A percentile compares a stretch with the other conserved stretches of the same genome.
These are phyloP conservation scores for Laburnicola sp. DNA, from an alignment of 2,329 filamentous ascomycete species.

Conservation along the genomic window DNA sequence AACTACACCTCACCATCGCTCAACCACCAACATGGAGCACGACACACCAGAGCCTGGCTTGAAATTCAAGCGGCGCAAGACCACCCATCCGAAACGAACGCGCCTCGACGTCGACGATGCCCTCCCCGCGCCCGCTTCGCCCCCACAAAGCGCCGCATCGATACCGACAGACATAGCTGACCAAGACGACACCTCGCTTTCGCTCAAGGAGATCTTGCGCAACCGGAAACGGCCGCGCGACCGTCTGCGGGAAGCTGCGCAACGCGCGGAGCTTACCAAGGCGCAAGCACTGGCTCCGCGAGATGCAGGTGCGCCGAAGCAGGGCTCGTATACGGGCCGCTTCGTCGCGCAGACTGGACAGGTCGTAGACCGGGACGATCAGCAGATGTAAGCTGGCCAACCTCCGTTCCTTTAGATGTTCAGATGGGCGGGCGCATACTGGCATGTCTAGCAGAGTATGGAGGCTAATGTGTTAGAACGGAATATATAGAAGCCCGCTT, in stretches of 20 bases:
- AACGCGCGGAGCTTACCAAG: conserved; percentile 21
- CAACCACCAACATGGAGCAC: conserved; percentile 19
- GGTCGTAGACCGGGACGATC: conserved; percentile 65
- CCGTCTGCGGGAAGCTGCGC: conserved; percentile 23
- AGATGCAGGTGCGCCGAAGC: conserved; percentile 25
- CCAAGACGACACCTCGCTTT: conserved; percentile 25
- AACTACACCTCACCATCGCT: neutral
- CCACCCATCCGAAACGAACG: conserved; percentile 28
- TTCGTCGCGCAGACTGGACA: conserved; percentile 75
- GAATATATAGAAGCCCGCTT: conserved; percentile 82
- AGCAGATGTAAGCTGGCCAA: conserved; percentile 71
- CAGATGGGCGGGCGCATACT: neutral
- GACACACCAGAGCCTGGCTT: conserved; percentile 20
- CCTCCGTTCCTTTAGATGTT: neutral
- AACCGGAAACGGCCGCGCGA: conserved; percentile 36
- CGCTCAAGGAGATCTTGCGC: conserved; percentile 36
- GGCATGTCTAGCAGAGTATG: neutral
- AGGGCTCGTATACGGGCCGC: conserved; percentile 45
- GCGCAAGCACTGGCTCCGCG: conserved; percentile 19
- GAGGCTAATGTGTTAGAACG: conserved; percentile 75
- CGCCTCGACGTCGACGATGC: conserved; percentile 19
- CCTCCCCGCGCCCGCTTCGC: neutral
- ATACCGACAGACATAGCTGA: neutral
- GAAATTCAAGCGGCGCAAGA: conserved; percentile 41
- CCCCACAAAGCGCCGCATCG: conserved; percentile 12